Base-by-base conservation (phyloP, 2,329 filamentous ascomycete species). In the Aspergillus fijiensis region DNA sequence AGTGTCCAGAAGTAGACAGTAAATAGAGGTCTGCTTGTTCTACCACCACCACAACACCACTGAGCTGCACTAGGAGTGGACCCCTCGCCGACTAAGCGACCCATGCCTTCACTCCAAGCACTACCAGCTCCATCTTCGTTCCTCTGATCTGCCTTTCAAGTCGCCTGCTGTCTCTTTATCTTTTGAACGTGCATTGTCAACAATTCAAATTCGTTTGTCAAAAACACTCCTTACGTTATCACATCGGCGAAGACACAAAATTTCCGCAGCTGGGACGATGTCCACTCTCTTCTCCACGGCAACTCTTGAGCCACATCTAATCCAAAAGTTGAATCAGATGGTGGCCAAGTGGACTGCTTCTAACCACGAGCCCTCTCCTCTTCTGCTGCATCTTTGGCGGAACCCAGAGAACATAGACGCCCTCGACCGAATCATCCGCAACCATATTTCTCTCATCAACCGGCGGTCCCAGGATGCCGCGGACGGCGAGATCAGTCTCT, bases 401-500 rank as follows among this genome's bases (percentile, higher is more conserved):
- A 62, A 67, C 25, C 59, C 69, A 3, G 62, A 68, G 6, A 59
- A 69, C 53, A 60, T 67, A 16, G 48, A 57, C 1, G 57, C 69
- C 2, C 72, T 80, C 54, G 66, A 69, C 45, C 64, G 71, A 31
- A 68, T 76, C 16, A 57, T 80, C 48, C 67, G 66, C 23, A 74
- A 72, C 49, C 75, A 78, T 58, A 58, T 76, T 16, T 63, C 65
- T 10, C 63, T 77, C 27, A 67, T 78, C 60, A 70, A 69, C 49
- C 67, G 68, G 27, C 77, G 77, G 51, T 74, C 74, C 2, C 69
- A 72, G 56, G 63, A 66, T 4, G 65, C 74, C 21, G 67, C 74
- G 33, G 72, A 76, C 48, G 70, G 68, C 6, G 70, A 79, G 55
- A 62, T 79, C 59, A 79, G 74, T 1, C 63, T 79, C 61, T 79